Evolutionary conservation across 2,329 filamentous ascomycete species (phyloP), one percentile per base, ranked within the genome.

Genomic region (Lecanoromycetidae sp.): DNA sequence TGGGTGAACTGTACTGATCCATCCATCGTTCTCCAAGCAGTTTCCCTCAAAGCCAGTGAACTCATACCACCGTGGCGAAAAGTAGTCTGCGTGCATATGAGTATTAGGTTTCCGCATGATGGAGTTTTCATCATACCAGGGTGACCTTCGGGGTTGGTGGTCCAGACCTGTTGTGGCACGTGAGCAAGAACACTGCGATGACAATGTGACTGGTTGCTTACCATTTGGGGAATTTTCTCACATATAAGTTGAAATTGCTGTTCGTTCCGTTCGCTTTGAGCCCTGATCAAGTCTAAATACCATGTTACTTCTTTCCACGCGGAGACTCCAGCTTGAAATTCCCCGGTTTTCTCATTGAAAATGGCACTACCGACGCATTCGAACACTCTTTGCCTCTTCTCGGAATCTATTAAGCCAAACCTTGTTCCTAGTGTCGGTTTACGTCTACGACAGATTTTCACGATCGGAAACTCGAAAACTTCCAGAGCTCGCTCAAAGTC

Each of bases 41-140:
- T 82, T 75, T 8, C 71, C 68, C 0, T 71, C 72, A 20, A 87
- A 63, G 0, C 84, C 82, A 0, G 84, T 88, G 56, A 84, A 88
- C n/a, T 77, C 74, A 57, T 84, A 85, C 82, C 84, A 90, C n/a
- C 80, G 69, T 38, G 77, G 75, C 49, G 82, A 84, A 61, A 81
- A 88, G 63, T 85, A 88, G 56, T 88, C 83, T 54, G 26, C 12
- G 34, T 19, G 20, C 2, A 12, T 15, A 33, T 46, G 10, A 45
- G 22, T 32, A n/a, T 35, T n/a, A n/a, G 20, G n/a, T n/a, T n/a
- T n/a, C n/a, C n/a, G n/a, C n/a, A n/a, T n/a, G n/a, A n/a, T n/a
- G n/a, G n/a, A n/a, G n/a, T n/a, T n/a, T n/a, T n/a, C n/a, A n/a
- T 12, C 43, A 34, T 41, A 40, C 39, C 48, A 1, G 27, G 77